Conservation (phyloP, 176 grass and related monocot species). For the Oryza nivara region DNA sequence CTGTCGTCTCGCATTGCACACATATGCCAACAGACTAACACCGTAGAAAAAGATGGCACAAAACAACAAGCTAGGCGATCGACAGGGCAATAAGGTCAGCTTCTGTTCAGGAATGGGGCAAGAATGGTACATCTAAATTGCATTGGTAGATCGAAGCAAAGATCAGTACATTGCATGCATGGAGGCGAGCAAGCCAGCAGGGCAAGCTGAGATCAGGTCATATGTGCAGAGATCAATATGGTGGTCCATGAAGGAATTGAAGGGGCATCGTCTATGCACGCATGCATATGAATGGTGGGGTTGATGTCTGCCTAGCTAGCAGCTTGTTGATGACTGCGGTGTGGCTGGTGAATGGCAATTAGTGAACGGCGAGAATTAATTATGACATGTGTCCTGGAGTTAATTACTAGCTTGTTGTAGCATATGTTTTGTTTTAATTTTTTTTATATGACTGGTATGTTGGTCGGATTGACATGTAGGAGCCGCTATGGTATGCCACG, state of each 20-base stretch:
- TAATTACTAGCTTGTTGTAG: neutral
- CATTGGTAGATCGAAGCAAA: neutral
- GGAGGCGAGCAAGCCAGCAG: neutral
- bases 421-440: too few relatives aligned
- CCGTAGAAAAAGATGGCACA: neutral
- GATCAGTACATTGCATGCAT: too few relatives aligned
- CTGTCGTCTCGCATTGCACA: neutral
- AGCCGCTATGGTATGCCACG: too few relatives aligned
- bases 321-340: neutral
- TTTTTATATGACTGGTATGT: too few relatives aligned
- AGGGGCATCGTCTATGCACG: neutral
- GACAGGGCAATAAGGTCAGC: constrained; percentile 15
- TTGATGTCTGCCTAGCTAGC: neutral
- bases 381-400: neutral
- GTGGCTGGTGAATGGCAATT: neutral
- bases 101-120: constrained; percentile 12
- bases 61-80: neutral
- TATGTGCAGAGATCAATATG: neutral
- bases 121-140: constrained; percentile 7
- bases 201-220: neutral
- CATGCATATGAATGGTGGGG: neutral
- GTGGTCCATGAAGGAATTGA: neutral
- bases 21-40: neutral
- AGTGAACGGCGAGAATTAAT: neutral
- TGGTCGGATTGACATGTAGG: too few relatives aligned